Conservation (phyloP, 345 rosid species). For the Luvunga scandens region DNA sequence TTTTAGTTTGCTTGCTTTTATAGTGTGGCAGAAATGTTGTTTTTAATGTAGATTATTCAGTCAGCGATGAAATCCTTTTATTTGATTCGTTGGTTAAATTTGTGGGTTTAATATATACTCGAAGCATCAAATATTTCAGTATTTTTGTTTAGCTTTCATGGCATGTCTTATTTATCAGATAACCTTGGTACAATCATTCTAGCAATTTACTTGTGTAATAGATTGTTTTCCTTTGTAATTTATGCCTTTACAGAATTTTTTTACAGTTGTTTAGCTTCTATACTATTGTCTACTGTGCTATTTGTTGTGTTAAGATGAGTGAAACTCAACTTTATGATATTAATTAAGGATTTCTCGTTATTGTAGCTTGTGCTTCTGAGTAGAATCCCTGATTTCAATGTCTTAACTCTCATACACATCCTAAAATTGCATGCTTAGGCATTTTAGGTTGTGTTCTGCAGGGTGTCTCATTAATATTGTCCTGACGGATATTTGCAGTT, state of each 20-base stretch:
- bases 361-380: neutral
- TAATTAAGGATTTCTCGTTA: neutral
- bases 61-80: neutral
- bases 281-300: neutral
- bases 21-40: neutral
- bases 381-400: neutral
- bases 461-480: conserved; percentile 20
- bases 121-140: neutral
- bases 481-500: conserved; percentile 5
- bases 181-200: neutral
- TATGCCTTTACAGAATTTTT: neutral
- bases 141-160: neutral
- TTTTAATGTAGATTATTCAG: neutral
- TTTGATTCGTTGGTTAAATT: neutral
- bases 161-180: neutral
- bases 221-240: neutral
- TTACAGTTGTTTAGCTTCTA: neutral
- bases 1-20: neutral
- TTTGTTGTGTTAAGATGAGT: neutral
- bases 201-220: neutral
- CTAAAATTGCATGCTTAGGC: conserved; percentile 7
- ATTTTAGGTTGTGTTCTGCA: conserved; percentile 23
- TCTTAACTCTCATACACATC: neutral
- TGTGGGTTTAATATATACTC: neutral
- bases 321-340: neutral